Conservation (phyloP, 768 basidiomycete species). For the Calocybe cyanea region DNA sequence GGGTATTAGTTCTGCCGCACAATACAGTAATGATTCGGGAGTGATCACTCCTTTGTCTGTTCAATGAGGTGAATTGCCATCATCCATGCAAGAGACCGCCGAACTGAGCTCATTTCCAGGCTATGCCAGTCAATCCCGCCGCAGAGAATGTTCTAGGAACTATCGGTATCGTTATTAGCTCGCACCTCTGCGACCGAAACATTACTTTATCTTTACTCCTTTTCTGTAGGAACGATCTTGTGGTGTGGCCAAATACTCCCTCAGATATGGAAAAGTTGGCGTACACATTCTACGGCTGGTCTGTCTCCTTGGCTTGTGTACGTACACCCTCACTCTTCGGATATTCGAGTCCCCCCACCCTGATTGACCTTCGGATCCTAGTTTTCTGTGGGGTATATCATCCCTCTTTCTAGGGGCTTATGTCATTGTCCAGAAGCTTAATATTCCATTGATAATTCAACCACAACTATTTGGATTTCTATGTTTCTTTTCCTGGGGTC, state of each 20-base stretch:
- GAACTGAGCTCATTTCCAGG: too few species aligned
- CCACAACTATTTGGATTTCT: conserved; percentile 64
- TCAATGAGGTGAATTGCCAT: too few species aligned
- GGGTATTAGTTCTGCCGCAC: too few species aligned
- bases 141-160: conserved; percentile 72
- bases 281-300: conserved; percentile 63
- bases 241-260: conserved; percentile 70
- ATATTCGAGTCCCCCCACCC: background rate
- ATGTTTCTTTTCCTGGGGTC: conserved; percentile 58
- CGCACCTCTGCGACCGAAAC: too few species aligned
- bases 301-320: conserved; percentile 68
- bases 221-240: conserved; percentile 49
- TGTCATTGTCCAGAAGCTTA: conserved; percentile 57
- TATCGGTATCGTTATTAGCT: conserved; percentile 38
- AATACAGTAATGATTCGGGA: too few species aligned
- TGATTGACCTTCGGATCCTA: conserved; percentile 20
- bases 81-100: too few species aligned
- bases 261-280: conserved; percentile 71
- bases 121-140: conserved; percentile 44
- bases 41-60: too few species aligned
- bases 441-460: conserved; percentile 69
- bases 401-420: conserved; percentile 67
- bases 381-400: conserved; percentile 60
- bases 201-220: background rate
- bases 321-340: conserved; percentile 15